Evolutionary conservation across 768 basidiomycete species (phyloP), one percentile per base, ranked within the genome.

Genomic region (Hypholoma sublateritium): DNA sequence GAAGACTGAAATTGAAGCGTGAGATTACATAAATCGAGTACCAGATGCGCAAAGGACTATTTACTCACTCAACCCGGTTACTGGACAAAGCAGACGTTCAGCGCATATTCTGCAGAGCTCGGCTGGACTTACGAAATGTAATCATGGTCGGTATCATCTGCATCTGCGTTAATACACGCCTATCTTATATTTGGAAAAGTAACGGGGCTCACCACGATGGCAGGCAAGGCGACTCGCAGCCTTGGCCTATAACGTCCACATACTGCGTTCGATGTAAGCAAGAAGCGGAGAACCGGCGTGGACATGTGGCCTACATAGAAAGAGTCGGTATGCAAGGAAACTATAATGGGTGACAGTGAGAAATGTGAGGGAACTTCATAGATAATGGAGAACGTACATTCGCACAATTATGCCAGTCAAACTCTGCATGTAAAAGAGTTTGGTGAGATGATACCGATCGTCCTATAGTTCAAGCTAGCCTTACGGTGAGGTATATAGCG

Each of bases 381-480:
- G 37, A 46, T 3, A 32, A 19, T 34, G 9, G 41, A 11, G 14
- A 11, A 53, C 59, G 22, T 50, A 65, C 63, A 53, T 49, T 43
- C 67, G 58, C 22, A 68, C 65, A 16, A 60, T 60, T 9, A 68
- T 56, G 45, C 66, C 65, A 44, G 62, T 65, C 24, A 62, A 51
- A 22, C 61, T 62, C 67, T 68, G 37, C 14, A n/a, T 13, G 12
- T 17, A 9, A 13, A n/a, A 44, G 11, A 28, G 13, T 42, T 22
- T n/a, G 6, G 17, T 53, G 3, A 53, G 39, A 41, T 5, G 24
- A 11, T 42, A 19, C 5, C 19, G 3, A 14, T 36, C n/a, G n/a
- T 49, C 13, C 17, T 16, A 21, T n/a, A 28, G 16, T 1, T 36
- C 6, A 25, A 34, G 11, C 5, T 19, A 16, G 12, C 47, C 65